Base-by-base conservation (phyloP, 148 eudicot genomes). In the Chenopodium suecicum region DNA sequence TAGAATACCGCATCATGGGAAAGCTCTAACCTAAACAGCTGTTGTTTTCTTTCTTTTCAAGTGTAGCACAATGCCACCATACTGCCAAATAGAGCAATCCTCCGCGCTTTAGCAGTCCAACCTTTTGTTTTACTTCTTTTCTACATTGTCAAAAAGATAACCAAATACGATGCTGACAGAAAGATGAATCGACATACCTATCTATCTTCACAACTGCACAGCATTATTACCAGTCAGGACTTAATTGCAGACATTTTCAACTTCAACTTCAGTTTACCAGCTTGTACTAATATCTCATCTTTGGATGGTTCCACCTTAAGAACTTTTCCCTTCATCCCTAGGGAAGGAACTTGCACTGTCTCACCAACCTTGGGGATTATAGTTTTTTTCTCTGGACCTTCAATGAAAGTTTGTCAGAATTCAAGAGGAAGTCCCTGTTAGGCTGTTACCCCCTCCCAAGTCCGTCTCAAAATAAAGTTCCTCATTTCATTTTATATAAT, bases 201-300 rank as follows among this genome's bases (percentile, higher is more conserved):
- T 46, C 77, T 76, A 47, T 69, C 34, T 54, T 44, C 20, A 70
- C 64, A 47, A 29, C 48, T 22, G 66, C 77, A 34, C 48, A 37
- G 54, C 79, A 73, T 65, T n/a, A 76, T 60, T 71, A 78, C 70
- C 66, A 37, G 78, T 90, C 89, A 90, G 80, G 70, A 78, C 70
- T 84, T 75, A 23, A 94, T 66, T 83, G 90, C 98, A 47, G 84
- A 87, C 62, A 92, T 70, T 81, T 88, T 93, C 82, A 93, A 78
- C 87, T 95, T 95, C 88, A 95, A 52, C 87, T 90, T 95, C 87
- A 95, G 80, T 70, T 76, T 84, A 77, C 98, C 98, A 68, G 90
- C 92, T 88, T 91, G 97, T 83, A 95, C 97, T 47, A 92, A 76
- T 62, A 91, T 52, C 79, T 91, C 96, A 71, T 84, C 87, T 88